phyloP scores from a whole-genome alignment of 202 grass and related monocot genomes.

The Carex arenaria region DNA sequence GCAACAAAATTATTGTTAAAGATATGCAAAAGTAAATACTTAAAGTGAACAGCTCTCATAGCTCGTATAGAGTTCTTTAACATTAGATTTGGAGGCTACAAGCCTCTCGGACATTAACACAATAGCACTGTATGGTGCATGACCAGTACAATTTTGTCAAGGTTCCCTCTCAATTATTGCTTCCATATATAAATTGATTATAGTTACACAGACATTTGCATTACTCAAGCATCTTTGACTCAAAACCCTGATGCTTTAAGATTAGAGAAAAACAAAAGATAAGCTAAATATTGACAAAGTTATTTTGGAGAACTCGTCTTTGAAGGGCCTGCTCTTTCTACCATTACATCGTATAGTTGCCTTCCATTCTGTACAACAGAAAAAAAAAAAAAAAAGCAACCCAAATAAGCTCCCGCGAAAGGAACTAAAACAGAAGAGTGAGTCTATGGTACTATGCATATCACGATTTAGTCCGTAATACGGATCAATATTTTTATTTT shows the following conservation, averaged over 20 bases:
- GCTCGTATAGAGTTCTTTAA: too few relatives aligned
- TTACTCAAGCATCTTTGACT: not conserved
- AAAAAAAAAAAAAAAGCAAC: not conserved
- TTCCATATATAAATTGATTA: not conserved
- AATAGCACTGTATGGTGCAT: not conserved
- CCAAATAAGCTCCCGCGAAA: not conserved
- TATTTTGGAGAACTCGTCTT: constrained; percentile 69
- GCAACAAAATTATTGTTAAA: too few relatives aligned
- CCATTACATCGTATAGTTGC: constrained; percentile 80
- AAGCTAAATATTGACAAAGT: not conserved
- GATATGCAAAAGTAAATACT: too few relatives aligned
- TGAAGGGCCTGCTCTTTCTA: constrained; percentile 72
- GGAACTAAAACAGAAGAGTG: not conserved
- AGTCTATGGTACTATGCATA: too few relatives aligned
- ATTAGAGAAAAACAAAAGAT: not conserved
- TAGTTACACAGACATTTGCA: not conserved
- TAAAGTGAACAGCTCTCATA: too few relatives aligned
- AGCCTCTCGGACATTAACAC: not conserved
- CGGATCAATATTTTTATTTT: too few relatives aligned
- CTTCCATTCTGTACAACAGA: constrained; percentile 49
- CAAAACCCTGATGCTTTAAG: not conserved
- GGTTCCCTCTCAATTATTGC: not conserved
- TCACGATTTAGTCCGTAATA: too few relatives aligned
- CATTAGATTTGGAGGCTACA: too few relatives aligned
- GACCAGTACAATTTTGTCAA: not conserved